Percentiles rank a stretch among this genome's conserved stretches.
These are phyloP conservation scores for Parmelia sp. DNA, from an alignment of 495 filamentous ascomycete genomes.

Conservation along the genomic window DNA sequence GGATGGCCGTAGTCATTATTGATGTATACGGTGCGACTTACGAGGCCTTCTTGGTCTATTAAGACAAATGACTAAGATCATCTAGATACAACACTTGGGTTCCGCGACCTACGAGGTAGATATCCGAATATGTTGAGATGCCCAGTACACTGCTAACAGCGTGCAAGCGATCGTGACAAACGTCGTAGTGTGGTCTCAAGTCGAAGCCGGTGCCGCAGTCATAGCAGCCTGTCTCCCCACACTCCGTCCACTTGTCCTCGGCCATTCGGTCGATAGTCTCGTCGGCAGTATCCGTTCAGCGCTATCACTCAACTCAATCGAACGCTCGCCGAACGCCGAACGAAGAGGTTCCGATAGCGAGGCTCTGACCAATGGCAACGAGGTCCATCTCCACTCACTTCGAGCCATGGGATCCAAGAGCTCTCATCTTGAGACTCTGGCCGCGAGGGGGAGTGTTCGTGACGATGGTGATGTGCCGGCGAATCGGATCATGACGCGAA, in stretches of 20 bases:
- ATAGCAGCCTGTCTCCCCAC: constrained; percentile 10
- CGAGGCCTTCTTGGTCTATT: not conserved
- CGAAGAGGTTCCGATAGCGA: no score
- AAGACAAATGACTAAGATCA: no score
- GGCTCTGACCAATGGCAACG: no score
- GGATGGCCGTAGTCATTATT: not conserved
- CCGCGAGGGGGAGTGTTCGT: no score
- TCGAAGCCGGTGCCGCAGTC: constrained; percentile 10
- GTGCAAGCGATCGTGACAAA: not conserved
- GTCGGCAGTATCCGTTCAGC: constrained; percentile 3
- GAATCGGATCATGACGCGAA: no score
- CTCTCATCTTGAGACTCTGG: no score
- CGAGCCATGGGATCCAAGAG: no score
- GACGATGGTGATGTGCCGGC: no score
- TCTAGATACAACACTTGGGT: constrained; percentile 5
- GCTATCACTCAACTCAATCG: not conserved
- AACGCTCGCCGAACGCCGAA: no score
- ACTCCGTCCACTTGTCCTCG: constrained; percentile 1
- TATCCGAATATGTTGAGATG: not conserved
- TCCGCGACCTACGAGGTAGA: constrained; percentile 1
- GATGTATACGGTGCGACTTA: not conserved
- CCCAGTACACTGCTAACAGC: not conserved
- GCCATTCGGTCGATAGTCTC: constrained; percentile 1
- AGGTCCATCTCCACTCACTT: no score
- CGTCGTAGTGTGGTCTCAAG: constrained; percentile 6